A percentile compares a stretch with the other conserved stretches of the same genome.
Conservation (phyloP, 306 rosid species). For the Rubus idaeus region DNA sequence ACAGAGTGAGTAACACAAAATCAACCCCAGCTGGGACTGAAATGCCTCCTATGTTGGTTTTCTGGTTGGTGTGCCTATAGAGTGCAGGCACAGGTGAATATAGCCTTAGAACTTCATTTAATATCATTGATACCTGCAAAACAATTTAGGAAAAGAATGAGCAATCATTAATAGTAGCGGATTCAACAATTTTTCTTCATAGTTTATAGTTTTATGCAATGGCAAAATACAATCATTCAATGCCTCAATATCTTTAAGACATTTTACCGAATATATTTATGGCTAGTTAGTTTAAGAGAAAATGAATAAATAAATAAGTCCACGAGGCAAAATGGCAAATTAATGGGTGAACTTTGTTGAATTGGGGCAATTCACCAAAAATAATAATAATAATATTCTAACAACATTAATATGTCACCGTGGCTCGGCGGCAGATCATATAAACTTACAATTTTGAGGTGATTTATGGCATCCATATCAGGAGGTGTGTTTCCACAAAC, state of each 20-base stretch:
- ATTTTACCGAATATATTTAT: no score
- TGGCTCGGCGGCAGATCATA: no score
- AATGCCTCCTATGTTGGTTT: constrained; percentile 27
- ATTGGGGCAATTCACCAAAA: no score
- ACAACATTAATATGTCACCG: not conserved
- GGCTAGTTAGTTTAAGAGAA: no score
- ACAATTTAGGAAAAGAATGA: not conserved
- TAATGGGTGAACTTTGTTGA: no score
- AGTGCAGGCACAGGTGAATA: constrained; percentile 2
- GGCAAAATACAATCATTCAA: no score
- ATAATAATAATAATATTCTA: not conserved
- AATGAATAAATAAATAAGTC: no score
- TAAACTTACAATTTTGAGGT: constrained; percentile 33
- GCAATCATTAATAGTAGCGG: no score
- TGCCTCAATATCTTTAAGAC: no score
- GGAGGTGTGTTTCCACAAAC: constrained; percentile 30
- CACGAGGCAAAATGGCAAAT: no score
- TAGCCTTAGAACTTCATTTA: constrained; percentile 23
- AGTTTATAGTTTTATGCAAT: no score
- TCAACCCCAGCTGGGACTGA: constrained; percentile 42
- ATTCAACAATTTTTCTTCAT: no score
- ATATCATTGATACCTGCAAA: constrained; percentile 16
- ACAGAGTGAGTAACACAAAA: constrained; percentile 11
- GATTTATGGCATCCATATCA: constrained; percentile 30
- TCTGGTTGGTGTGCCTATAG: not conserved